Percentiles rank a stretch among this genome's conserved stretches.
These are phyloP conservation scores for Diaporthe sp. DNA, from an alignment of 2,329 filamentous ascomycete species.

Conservation along the genomic window DNA sequence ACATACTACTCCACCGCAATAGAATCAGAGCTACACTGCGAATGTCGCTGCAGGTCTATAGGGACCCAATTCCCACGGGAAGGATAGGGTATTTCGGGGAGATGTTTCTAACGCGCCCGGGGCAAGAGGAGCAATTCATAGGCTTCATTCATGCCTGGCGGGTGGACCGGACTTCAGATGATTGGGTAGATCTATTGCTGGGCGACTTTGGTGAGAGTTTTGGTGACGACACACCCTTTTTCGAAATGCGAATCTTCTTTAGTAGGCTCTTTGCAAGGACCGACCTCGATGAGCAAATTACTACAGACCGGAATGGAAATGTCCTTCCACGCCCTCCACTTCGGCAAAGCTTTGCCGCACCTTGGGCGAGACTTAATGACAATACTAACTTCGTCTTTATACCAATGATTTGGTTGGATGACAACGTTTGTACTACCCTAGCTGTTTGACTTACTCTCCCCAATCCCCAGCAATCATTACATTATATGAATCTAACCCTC, in stretches of 20 bases:
- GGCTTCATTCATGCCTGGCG: not conserved
- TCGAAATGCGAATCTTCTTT: no score
- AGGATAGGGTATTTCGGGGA: not conserved
- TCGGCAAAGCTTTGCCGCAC: not conserved
- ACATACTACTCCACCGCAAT: not conserved
- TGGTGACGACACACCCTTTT: no score
- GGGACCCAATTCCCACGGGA: not conserved
- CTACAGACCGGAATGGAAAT: not conserved
- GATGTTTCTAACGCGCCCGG: not conserved
- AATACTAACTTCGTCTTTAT: not conserved
- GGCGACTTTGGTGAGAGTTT: no score
- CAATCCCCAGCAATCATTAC: no score
- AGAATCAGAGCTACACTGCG: not conserved
- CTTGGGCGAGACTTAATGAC: not conserved
- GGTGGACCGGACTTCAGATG: not conserved
- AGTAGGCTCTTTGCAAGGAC: no score
- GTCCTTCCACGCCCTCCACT: not conserved
- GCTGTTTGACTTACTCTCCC: no score
- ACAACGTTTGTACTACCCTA: not conserved
- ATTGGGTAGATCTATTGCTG: not conserved
- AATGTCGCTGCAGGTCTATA: not conserved
- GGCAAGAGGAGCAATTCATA: not conserved
- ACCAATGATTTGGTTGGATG: not conserved
- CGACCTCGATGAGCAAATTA: no score
- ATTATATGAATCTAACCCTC: not conserved